Conservation (phyloP, 2,329 filamentous ascomycete species). For the Dendryphion nanum region DNA sequence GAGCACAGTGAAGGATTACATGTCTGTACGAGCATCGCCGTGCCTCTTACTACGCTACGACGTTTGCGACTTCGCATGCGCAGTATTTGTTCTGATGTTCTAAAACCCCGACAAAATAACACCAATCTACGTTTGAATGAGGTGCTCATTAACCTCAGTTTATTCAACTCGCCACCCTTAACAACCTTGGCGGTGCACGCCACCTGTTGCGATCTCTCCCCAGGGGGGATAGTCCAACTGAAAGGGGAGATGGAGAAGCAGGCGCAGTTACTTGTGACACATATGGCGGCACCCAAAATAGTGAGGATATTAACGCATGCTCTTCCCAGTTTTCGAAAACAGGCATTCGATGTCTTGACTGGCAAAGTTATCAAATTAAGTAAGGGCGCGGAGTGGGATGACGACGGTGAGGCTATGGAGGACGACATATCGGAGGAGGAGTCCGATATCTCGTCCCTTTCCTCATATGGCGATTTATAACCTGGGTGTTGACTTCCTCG, state of each 20-base stretch:
- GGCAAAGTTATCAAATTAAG: conserved; percentile 13
- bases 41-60: conserved; percentile 40
- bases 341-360: conserved; percentile 20
- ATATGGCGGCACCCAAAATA: conserved; percentile 18
- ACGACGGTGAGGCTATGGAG: conserved; percentile 20
- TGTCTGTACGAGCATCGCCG: conserved; percentile 47
- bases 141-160: conserved; percentile 20
- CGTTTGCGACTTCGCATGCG: conserved; percentile 19
- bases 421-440: too few relatives aligned
- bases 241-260: conserved; percentile 20
- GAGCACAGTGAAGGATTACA: conserved; percentile 13
- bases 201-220: conserved; percentile 11
- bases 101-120: conserved; percentile 15
- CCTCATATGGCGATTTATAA: too few relatives aligned
- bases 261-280: conserved; percentile 17
- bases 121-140: conserved; percentile 18
- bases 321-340: conserved; percentile 15
- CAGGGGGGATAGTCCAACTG: conserved; percentile 10
- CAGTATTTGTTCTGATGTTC: conserved; percentile 17
- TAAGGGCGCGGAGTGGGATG: conserved; percentile 18
- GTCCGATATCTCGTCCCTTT: too few relatives aligned
- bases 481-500: too few relatives aligned
- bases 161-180: conserved; percentile 14
- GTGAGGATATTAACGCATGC: conserved; percentile 20
- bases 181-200: conserved; percentile 10